These are phyloP conservation scores for Corylus avellana DNA, from an alignment of 306 rosid genomes.

Conservation along the genomic window DNA sequence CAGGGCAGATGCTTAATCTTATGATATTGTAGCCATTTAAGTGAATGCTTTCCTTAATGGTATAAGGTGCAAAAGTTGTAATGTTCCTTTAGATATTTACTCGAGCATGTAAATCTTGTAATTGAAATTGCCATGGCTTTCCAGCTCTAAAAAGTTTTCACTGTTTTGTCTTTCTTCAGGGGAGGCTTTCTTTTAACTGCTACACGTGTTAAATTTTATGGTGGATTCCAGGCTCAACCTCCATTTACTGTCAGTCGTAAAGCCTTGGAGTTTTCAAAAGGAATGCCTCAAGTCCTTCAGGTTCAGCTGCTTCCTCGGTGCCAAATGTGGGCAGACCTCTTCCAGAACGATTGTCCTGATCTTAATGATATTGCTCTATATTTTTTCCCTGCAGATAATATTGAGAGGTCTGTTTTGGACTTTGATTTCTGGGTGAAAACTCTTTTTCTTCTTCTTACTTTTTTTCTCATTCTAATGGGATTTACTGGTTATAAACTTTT, in stretches of 20 bases:
- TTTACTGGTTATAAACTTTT: slow-evolving; percentile 15
- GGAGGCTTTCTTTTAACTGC: slow-evolving; percentile 51
- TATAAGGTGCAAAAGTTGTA: background rate
- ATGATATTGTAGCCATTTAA: background rate
- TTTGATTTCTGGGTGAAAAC: slow-evolving; percentile 11
- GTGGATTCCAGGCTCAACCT: slow-evolving; percentile 65
- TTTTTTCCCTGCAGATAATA: slow-evolving; percentile 51
- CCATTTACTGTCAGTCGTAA: slow-evolving; percentile 47
- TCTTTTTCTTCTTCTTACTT: background rate
- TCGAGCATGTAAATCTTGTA: background rate
- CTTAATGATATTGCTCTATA: slow-evolving; percentile 69
- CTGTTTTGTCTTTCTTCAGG: slow-evolving; percentile 42
- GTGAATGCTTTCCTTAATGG: background rate
- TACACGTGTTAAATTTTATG: slow-evolving; percentile 27
- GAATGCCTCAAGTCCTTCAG: slow-evolving; percentile 57
- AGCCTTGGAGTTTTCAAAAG: slow-evolving; percentile 42
- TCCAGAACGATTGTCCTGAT: slow-evolving; percentile 42
- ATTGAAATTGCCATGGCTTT: background rate
- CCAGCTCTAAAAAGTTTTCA: slow-evolving; percentile 3
- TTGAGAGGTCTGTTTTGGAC: slow-evolving; percentile 49
- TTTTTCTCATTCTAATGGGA: background rate
- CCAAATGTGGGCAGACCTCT: slow-evolving; percentile 44
- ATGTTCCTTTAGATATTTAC: background rate
- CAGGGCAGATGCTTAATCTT: slow-evolving; percentile 15
- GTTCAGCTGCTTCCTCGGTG: slow-evolving; percentile 42